Conservation (phyloP, 805 yeast genomes). For the Jamesozyma hellenica region DNA sequence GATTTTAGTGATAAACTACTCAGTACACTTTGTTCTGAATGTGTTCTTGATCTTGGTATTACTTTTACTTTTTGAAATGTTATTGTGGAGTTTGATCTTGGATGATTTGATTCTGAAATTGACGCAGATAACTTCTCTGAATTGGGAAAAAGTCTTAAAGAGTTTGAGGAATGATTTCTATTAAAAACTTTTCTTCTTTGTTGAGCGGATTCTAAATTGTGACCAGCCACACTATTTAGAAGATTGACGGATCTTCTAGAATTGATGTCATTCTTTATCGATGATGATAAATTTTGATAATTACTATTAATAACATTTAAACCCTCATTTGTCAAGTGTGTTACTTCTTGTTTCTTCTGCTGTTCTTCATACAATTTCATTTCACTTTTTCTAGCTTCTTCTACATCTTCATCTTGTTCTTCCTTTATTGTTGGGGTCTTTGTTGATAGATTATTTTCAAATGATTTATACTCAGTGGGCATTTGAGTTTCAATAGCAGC, state of each 20-base stretch:
- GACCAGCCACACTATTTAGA: neutral
- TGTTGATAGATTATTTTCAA: neutral
- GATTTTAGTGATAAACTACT: constrained; percentile 58
- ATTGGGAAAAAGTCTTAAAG: neutral
- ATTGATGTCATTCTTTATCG: neutral
- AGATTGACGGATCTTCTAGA: neutral
- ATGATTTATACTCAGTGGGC: neutral
- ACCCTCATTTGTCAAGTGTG: neutral
- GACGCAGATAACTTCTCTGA: neutral
- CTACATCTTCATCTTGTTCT: constrained; percentile 10
- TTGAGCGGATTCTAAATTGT: neutral
- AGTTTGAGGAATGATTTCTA: neutral
- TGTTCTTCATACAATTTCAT: neutral
- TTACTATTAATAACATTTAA: neutral
- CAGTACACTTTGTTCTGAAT: constrained; percentile 34
- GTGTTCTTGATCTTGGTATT: constrained; percentile 36
- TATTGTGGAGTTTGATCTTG: neutral
- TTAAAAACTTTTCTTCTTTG: neutral
- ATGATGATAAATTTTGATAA: neutral
- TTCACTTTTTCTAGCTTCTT: neutral
- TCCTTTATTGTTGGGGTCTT: constrained; percentile 15
- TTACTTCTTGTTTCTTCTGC: neutral
- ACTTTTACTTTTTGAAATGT: constrained; percentile 52
- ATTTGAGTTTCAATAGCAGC: neutral
- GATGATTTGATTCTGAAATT: neutral